phyloP scores from a whole-genome alignment of 768 basidiomycete species.

The Suillus lakei region DNA sequence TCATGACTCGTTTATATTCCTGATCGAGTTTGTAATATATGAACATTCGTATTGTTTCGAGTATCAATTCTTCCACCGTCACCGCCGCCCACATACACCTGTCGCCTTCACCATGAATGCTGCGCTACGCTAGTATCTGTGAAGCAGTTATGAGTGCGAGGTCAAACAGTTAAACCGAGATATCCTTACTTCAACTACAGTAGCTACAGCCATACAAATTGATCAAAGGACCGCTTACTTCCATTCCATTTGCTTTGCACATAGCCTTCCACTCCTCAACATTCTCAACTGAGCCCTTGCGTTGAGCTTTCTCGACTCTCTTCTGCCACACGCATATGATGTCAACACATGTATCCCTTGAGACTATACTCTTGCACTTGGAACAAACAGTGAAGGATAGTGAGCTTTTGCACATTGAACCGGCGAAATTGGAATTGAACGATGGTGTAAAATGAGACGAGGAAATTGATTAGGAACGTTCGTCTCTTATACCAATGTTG shows the following conservation, averaged over 20 bases:
- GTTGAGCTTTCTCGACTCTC: neutral
- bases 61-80: neutral
- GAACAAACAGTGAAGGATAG: neutral
- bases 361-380: neutral
- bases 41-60: neutral
- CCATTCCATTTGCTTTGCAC: neutral
- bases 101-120: neutral
- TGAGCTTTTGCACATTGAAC: conserved; percentile 66
- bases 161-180: neutral
- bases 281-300: too few species aligned
- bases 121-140: neutral
- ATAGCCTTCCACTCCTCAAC: neutral
- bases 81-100: neutral
- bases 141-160: neutral
- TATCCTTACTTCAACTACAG: neutral
- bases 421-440: neutral
- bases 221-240: neutral
- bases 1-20: neutral
- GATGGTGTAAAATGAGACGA: too few species aligned
- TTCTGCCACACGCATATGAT: neutral
- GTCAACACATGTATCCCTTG: neutral
- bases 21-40: neutral
- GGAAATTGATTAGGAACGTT: too few species aligned
- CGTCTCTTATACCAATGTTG: neutral
- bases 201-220: neutral